Evolutionary conservation across 805 yeast genomes (phyloP), one percentile per base, ranked within the genome.

Genomic region (Priceomyces melissophilus): DNA sequence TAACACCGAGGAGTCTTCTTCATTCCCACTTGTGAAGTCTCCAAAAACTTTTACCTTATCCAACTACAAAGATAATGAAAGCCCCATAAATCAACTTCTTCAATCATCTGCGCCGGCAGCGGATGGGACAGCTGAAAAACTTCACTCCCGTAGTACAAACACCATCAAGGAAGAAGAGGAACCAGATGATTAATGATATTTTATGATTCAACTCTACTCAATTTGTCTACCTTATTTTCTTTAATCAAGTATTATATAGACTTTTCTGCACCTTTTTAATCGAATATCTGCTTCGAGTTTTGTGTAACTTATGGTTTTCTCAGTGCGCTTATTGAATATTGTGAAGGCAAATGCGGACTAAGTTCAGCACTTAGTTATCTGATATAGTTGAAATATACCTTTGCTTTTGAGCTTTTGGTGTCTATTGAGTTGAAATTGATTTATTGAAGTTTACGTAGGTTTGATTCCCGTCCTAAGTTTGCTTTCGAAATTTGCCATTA

Each of bases 121-220:
- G 23, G 40, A 32, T 36, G 32, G 33, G 10, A 33, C 30, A 7
- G 27, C 39, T 16, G 65, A 57, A 29, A 47, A 59, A 37, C 30
- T 44, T n/a, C 63, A 53, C 44, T 61, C 65, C 40, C 60, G 47
- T 45, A 61, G 66, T 41, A 64, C 69, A 13, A 60, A 57, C 42
- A 67, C 73, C 26, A 67, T 67, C 23, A 53, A 53, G 35, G 73
- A 67, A 45, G 73, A 67, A 39, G 71, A 66, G 11, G 72, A 67
- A 45, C 66, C 68, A 1, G 69, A 60, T 30, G 43, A 39, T 1
- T 25, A 33, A 16, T 20, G 25, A 20, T 20, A 8, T 20, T 20
- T 20, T 20, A 20, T 20, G 4, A 20, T 20, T n/a, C n/a, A n/a
- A n/a, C n/a, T n/a, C n/a, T 20, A 20, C 25, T 20, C 7, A 20